These are phyloP conservation scores for Paradendryphiella salina DNA, from an alignment of 2,329 filamentous ascomycete species.

Conservation along the genomic window DNA sequence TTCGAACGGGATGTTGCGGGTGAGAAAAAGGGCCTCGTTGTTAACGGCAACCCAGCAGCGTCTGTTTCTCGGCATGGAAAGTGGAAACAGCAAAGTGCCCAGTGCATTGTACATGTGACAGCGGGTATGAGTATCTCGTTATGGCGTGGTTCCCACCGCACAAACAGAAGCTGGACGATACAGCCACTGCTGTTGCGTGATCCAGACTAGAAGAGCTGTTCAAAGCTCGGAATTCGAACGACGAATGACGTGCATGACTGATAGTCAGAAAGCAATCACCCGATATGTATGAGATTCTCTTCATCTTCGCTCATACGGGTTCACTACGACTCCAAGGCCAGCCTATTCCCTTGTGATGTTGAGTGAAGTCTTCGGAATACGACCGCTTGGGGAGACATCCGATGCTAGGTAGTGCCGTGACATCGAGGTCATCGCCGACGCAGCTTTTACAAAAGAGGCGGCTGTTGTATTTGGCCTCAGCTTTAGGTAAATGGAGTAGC, in stretches of 20 bases:
- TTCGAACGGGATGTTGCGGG: constrained; percentile 21
- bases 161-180: constrained; percentile 21
- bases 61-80: constrained; percentile 14
- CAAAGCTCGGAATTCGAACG: background rate
- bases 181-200: constrained; percentile 1
- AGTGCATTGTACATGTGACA: constrained; percentile 21
- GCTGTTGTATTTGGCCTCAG: background rate
- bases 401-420: constrained; percentile 23
- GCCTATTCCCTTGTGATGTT: background rate
- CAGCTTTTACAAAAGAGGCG: background rate
- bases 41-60: constrained; percentile 16
- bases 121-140: constrained; percentile 29
- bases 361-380: constrained; percentile 5
- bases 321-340: background rate
- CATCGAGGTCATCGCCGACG: background rate
- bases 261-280: too few species aligned
- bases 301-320: background rate
- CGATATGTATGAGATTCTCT: background rate
- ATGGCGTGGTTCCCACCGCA: constrained; percentile 20
- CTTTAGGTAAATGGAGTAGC: background rate
- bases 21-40: constrained; percentile 23
- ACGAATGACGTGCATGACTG: too few species aligned
- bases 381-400: constrained; percentile 22
- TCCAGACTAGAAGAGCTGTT: too few species aligned
- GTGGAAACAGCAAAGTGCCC: constrained; percentile 12